phyloP scores from a whole-genome alignment of 179 eudicot genomes.

The Pouteria campechiana region DNA sequence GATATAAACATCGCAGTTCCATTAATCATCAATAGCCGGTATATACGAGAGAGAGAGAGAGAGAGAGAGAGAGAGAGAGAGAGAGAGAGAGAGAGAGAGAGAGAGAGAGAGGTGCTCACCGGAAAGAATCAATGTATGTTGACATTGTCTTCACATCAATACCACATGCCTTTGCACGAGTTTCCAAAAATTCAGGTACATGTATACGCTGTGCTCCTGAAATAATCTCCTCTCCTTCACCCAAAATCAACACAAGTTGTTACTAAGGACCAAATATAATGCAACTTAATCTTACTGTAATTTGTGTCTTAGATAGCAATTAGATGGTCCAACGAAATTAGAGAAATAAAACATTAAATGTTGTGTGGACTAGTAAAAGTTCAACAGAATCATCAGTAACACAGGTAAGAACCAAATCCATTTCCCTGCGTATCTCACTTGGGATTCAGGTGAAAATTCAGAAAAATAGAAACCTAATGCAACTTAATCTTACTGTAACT shows the following conservation, averaged over 20 bases:
- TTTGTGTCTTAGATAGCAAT: too few relatives aligned
- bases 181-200: constrained; percentile 32
- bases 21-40: background rate
- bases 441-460: constrained; percentile 5
- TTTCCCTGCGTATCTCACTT: too few relatives aligned
- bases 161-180: constrained; percentile 60
- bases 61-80: background rate
- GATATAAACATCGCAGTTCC: background rate
- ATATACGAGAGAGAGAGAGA: background rate
- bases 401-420: too few relatives aligned
- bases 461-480: too few relatives aligned
- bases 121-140: constrained; percentile 77
- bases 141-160: constrained; percentile 63
- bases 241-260: background rate
- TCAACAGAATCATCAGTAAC: too few relatives aligned
- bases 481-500: too few relatives aligned
- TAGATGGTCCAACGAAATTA: too few relatives aligned
- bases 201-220: constrained; percentile 79
- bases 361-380: too few relatives aligned
- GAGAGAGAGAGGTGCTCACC: constrained; percentile 23
- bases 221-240: constrained; percentile 65
- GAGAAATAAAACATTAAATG: too few relatives aligned
- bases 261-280: too few relatives aligned
- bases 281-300: too few relatives aligned
- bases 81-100: background rate